Percentiles rank a stretch among this genome's conserved stretches.
Evolutionary conservation across 345 rosid species (phyloP).

Genomic region (Corymbia maculata): DNA sequence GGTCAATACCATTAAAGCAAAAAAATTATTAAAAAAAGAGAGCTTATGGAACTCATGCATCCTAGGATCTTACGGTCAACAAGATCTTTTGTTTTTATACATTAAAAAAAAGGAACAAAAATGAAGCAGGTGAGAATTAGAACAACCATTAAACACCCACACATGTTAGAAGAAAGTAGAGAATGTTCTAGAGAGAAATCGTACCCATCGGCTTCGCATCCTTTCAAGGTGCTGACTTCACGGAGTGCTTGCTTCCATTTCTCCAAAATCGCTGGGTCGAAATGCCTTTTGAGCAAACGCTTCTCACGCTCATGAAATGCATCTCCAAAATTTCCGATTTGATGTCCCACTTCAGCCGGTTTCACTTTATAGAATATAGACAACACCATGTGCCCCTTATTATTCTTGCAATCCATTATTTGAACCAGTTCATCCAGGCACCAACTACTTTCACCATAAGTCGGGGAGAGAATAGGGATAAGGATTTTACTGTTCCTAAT

Average conservation of each 20-base stretch:
- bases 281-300: accelerated
- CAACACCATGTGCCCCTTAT: accelerated
- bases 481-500: no score
- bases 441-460: no score
- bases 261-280: neutral
- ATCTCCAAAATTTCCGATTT: accelerated
- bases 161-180: neutral
- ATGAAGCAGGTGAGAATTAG: neutral
- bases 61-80: neutral
- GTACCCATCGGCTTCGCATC: neutral
- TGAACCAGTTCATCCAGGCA: no score
- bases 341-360: neutral
- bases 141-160: accelerated
- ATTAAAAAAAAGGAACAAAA: neutral
- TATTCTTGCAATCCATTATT: no score
- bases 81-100: no score
- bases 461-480: no score
- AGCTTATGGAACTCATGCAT: accelerated
- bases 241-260: neutral
- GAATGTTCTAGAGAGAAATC: accelerated
- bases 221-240: neutral
- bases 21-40: no score
- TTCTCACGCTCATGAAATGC: accelerated
- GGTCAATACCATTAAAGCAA: no score
- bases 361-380: neutral